These are phyloP conservation scores for Dactylis glomerata DNA, from an alignment of 176 grass and related monocot genomes.

Conservation along the genomic window DNA sequence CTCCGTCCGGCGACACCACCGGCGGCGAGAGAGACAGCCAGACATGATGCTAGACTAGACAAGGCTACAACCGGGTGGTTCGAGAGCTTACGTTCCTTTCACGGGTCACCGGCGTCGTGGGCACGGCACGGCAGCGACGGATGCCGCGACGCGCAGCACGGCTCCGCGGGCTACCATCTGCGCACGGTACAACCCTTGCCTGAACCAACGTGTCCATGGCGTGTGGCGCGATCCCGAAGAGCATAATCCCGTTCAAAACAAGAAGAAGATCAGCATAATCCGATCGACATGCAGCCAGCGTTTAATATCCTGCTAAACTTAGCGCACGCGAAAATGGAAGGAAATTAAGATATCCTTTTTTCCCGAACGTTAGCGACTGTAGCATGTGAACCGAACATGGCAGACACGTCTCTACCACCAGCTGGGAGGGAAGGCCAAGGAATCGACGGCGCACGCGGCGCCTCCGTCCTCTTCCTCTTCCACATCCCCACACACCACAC, in stretches of 20 bases:
- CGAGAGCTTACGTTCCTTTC: neutral
- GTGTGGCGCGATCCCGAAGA: neutral
- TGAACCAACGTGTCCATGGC: neutral
- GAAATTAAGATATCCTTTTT: neutral
- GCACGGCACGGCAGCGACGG: neutral
- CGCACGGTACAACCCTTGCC: too few species aligned
- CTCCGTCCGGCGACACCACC: neutral
- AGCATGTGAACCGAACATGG: neutral
- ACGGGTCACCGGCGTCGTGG: neutral
- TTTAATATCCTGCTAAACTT: neutral
- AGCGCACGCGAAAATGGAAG: neutral
- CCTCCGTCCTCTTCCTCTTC: neutral
- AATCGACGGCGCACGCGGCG: neutral
- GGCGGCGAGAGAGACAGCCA: neutral
- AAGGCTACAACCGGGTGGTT: neutral
- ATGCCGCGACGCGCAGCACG: too few species aligned
- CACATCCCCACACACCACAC: too few species aligned
- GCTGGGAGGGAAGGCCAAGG: neutral
- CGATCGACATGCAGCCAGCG: neutral
- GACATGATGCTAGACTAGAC: neutral
- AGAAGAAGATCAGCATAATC: too few species aligned
- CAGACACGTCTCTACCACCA: neutral
- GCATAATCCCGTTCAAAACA: too few species aligned
- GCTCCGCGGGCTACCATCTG: too few species aligned
- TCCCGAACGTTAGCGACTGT: neutral